Evolutionary conservation across 352 stramenopile genomes (phyloP).

Genomic region (Pilasporangium apinafurcum): DNA sequence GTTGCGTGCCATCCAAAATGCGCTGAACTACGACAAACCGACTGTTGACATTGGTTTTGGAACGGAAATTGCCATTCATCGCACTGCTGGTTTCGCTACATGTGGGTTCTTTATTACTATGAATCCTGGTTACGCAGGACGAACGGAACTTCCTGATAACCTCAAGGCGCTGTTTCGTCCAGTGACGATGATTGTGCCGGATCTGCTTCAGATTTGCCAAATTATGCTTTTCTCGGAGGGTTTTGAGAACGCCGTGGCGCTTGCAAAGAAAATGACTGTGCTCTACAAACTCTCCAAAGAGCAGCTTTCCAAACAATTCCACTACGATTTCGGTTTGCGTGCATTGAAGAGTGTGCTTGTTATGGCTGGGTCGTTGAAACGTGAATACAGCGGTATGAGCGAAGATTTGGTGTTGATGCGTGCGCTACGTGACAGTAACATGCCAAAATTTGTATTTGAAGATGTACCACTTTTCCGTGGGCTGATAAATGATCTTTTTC

Average conservation of each 20-base stretch:
- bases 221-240: constrained; percentile 94
- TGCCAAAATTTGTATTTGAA: constrained; percentile 97
- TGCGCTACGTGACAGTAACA: constrained; percentile 93
- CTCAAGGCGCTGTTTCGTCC: constrained; percentile 91
- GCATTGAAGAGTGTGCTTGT: constrained; percentile 93
- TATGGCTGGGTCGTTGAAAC: constrained; percentile 91
- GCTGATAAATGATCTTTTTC: constrained; percentile 95
- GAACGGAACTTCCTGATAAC: constrained; percentile 90
- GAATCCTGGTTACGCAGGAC: constrained; percentile 91
- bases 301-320: constrained; percentile 93
- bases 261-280: constrained; percentile 93
- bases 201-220: constrained; percentile 90
- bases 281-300: constrained; percentile 94
- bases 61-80: constrained; percentile 88
- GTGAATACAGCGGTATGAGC: constrained; percentile 89
- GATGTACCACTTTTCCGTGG: constrained; percentile 92
- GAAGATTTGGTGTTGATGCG: constrained; percentile 95
- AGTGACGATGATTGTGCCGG: constrained; percentile 92
- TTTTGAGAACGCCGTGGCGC: constrained; percentile 86
- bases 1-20: constrained; percentile 90
- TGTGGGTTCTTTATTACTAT: constrained; percentile 95
- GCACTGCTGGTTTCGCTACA: constrained; percentile 89
- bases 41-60: constrained; percentile 91
- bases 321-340: constrained; percentile 95
- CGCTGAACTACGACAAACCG: constrained; percentile 88